phyloP scores from a whole-genome alignment of 2,329 filamentous ascomycete species.

The Penicillium sp. region DNA sequence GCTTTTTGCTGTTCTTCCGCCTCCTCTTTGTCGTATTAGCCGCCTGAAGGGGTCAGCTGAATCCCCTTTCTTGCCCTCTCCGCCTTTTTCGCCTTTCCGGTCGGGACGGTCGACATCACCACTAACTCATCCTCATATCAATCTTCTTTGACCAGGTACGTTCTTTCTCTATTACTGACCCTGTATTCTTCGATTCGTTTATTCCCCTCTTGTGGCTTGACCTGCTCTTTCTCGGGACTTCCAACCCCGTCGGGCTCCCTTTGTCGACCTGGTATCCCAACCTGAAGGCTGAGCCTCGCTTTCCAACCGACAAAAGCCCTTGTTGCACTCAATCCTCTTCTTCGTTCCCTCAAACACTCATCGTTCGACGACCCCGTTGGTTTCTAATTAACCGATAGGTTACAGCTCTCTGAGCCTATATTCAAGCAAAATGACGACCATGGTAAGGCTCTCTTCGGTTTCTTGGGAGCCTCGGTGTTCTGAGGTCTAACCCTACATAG shows the following conservation, averaged over 20 bases:
- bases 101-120: conserved; percentile 31
- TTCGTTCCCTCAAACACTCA: neutral
- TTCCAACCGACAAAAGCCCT: conserved; percentile 3
- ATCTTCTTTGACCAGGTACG: conserved; percentile 23
- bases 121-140: conserved; percentile 25
- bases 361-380: conserved; percentile 12
- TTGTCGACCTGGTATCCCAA: conserved; percentile 22
- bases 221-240: neutral
- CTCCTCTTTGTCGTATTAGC: conserved; percentile 10
- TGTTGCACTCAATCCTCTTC: neutral
- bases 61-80: conserved; percentile 26
- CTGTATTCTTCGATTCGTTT: conserved; percentile 1
- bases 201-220: neutral
- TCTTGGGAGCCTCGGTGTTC: neutral
- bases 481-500: conserved; percentile 55
- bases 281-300: conserved; percentile 24
- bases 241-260: conserved; percentile 9
- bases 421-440: conserved; percentile 43
- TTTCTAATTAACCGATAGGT: conserved; percentile 15
- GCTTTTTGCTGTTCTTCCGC: conserved; percentile 9
- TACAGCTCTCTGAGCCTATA: conserved; percentile 37
- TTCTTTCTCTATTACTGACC: conserved; percentile 8
- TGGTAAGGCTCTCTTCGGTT: conserved; percentile 34
- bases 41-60: conserved; percentile 23
- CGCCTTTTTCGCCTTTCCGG: conserved; percentile 28